Evolutionary conservation across 345 rosid genomes (phyloP).

Genomic region (Salix suchowensis): DNA sequence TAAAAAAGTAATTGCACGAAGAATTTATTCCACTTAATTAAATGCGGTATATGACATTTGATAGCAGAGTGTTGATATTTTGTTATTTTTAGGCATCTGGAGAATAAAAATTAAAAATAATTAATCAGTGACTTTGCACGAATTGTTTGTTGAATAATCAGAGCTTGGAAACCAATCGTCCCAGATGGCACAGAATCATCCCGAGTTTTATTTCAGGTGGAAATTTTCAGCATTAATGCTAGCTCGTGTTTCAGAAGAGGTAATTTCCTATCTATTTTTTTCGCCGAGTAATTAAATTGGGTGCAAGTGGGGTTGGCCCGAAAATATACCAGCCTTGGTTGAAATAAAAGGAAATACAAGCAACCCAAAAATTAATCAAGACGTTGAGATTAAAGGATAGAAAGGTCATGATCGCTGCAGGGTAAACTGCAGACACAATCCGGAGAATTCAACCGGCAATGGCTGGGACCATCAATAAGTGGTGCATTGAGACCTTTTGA

Average conservation of each 20-base stretch:
- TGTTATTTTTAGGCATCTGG: background rate
- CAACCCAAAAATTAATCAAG: slow-evolving; percentile 29
- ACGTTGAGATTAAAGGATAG: slow-evolving; percentile 28
- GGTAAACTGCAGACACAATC: slow-evolving; percentile 56
- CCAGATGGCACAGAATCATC: background rate
- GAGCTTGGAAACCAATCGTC: background rate
- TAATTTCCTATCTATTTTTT: background rate
- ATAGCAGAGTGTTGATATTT: too few species aligned
- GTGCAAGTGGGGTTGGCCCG: slow-evolving; percentile 23
- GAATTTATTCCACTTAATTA: too few species aligned
- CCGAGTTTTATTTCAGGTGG: slow-evolving; percentile 10
- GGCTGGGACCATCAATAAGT: slow-evolving; percentile 22
- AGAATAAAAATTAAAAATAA: too few species aligned
- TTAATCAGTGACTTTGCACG: background rate
- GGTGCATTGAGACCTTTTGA: slow-evolving; percentile 9
- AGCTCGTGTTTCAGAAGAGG: slow-evolving; percentile 7
- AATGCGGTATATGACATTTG: background rate
- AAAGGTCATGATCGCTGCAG: slow-evolving; percentile 42
- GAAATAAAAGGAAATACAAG: slow-evolving; percentile 22
- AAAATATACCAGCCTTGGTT: slow-evolving; percentile 7
- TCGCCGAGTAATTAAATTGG: background rate
- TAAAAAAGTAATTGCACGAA: background rate
- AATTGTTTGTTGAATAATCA: background rate
- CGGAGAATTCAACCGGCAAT: slow-evolving; percentile 17
- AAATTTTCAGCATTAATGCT: background rate